phyloP scores from a whole-genome alignment of 495 filamentous ascomycete species.

The Hypoxylon perforatum region DNA sequence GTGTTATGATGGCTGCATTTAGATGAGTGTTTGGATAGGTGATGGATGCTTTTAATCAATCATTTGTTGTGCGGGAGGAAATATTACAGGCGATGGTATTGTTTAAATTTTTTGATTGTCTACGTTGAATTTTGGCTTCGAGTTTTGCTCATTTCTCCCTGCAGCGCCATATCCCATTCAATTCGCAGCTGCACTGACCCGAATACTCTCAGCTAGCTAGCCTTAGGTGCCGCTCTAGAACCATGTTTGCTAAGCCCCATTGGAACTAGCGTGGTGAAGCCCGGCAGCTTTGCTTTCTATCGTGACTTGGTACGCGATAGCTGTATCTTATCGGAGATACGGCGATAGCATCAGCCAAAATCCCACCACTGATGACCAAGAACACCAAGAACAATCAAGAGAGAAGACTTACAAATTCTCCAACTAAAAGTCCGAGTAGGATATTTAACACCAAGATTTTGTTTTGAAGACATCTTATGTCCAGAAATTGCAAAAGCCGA shows the following conservation, averaged over 20 bases:
- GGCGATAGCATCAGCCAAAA: background rate
- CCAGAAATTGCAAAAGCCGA: no score
- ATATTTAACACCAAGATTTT: no score
- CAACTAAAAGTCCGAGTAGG: no score
- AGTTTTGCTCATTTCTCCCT: constrained; percentile 32
- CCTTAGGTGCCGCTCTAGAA: constrained; percentile 16
- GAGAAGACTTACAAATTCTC: background rate
- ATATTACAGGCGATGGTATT: constrained; percentile 23
- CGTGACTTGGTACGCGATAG: constrained; percentile 4
- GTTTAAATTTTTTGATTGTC: constrained; percentile 18
- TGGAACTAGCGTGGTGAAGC: constrained; percentile 11
- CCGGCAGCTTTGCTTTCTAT: constrained; percentile 32
- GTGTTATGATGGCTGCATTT: constrained; percentile 30
- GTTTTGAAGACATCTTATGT: no score
- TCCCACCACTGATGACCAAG: background rate
- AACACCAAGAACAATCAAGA: background rate
- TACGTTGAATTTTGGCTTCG: constrained; percentile 28
- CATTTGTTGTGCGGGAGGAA: background rate
- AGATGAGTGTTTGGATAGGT: constrained; percentile 14
- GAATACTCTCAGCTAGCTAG: constrained; percentile 19
- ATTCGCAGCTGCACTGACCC: constrained; percentile 27
- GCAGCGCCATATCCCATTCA: constrained; percentile 37
- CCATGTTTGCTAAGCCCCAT: constrained; percentile 21
- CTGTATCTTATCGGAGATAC: background rate
- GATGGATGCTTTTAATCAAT: constrained; percentile 5